Evolutionary conservation across 2,329 filamentous ascomycete genomes (phyloP), one percentile per base, ranked within the genome.

Genomic region (Diaporthe australafricana): DNA sequence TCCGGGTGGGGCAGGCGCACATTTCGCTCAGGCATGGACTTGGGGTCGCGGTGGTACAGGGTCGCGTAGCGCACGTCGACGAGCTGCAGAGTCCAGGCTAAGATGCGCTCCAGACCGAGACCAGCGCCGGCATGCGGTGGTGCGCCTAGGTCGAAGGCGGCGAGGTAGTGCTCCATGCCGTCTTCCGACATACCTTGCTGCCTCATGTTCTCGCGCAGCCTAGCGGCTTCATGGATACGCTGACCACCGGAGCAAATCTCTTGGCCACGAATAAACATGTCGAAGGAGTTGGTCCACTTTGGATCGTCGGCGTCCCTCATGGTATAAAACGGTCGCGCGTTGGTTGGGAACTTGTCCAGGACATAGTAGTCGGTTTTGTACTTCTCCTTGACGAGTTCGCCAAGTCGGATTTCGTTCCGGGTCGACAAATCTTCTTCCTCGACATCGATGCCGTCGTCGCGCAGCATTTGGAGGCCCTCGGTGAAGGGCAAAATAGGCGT

Each of bases 171-270:
- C 72, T 95, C 92, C 93, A 98, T 96, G 9, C 90, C 89, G n/a
- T 90, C 87, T 2, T 94, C 93, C 32, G 93, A 88, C 72, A 98
- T 92, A 72, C 94, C 94, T 60, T 90, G 87, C 60, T 89, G 88
- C 72, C 88, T 87, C 93, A 98, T 95, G 78, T 92, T 93, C 77
- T 92, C 88, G 55, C 92, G 88, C n/a, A 98, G 86, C 79, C 93
- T 88, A 5, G 87, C 83, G 0, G 93, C 88, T 74, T 96, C 91
- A 80, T 98, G 93, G 74, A 98, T 97, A 89, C 95, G 94, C 82
- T 98, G 95, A 9, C 95, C 95, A 76, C 95, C 95, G 1, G 94
- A 96, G 56, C 96, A 91, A 71, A 98, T 96, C 81, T 98, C 95
- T 79, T 98, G 95, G 0, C 95, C 95, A 38, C 95, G 92, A 53